A percentile compares a stretch with the other conserved stretches of the same genome.
Evolutionary conservation across 129 eudicot genomes (phyloP).

Genomic region (Flaveria trinervia): DNA sequence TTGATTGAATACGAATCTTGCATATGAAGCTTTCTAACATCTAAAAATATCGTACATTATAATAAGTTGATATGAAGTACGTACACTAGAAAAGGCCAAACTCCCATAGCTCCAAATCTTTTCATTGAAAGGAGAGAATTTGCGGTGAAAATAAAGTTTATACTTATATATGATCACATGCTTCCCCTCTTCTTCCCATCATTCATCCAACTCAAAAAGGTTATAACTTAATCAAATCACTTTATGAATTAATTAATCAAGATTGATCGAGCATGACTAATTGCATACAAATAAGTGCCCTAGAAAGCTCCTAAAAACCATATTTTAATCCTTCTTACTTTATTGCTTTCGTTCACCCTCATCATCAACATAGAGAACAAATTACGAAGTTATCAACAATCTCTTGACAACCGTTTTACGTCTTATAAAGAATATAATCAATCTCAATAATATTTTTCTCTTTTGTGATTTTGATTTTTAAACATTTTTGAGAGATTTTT

Average conservation of each 20-base stretch:
- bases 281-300: conserved; percentile 42
- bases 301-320: conserved; percentile 20
- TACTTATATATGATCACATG: conserved; percentile 29
- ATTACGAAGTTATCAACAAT: background rate
- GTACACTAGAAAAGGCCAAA: conserved; percentile 41
- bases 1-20: background rate
- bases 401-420: conserved; percentile 5
- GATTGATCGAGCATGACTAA: conserved; percentile 10
- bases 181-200: conserved; percentile 46
- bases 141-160: conserved; percentile 27
- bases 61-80: conserved; percentile 9
- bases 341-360: conserved; percentile 24
- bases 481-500: background rate
- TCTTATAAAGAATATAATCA: background rate
- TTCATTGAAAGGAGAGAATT: conserved; percentile 30
- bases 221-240: conserved; percentile 30
- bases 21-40: background rate
- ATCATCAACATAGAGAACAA: conserved; percentile 7
- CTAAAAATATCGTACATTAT: conserved; percentile 14
- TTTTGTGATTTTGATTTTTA: background rate
- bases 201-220: conserved; percentile 44
- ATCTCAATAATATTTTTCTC: background rate
- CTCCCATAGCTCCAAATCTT: conserved; percentile 31
- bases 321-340: conserved; percentile 15
- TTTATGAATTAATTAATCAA: conserved; percentile 30